These are phyloP conservation scores for Chlorella sp. DNA, from an alignment of 139 green algal genomes.

Conservation along the genomic window DNA sequence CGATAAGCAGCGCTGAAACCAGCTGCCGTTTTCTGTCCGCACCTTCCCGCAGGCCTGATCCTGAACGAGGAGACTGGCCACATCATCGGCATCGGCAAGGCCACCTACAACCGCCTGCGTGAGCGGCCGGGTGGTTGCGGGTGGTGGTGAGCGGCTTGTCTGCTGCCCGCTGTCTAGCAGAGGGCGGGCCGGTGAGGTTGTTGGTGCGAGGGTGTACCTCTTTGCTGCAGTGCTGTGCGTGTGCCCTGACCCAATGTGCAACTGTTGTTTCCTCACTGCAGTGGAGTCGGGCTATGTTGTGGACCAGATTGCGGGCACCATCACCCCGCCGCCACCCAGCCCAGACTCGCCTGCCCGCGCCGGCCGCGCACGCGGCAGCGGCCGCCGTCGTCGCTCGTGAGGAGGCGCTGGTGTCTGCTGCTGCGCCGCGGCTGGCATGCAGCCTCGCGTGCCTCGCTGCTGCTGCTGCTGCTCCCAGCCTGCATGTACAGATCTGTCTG, in stretches of 20 bases:
- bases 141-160: neutral
- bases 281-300: conserved; percentile 34
- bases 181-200: no score
- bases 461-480: no score
- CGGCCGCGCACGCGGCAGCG: neutral
- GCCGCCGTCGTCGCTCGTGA: neutral
- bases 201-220: no score
- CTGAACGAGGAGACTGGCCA: conserved; percentile 57
- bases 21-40: no score
- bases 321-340: conserved; percentile 33
- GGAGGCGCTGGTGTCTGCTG: no score
- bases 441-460: no score
- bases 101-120: conserved; percentile 64
- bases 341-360: neutral
- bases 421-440: no score
- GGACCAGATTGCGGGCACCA: conserved; percentile 35
- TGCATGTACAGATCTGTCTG: no score
- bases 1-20: no score
- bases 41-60: conserved; percentile 25
- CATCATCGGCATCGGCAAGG: conserved; percentile 63
- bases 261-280: neutral
- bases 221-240: no score
- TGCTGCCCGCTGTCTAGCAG: no score
- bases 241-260: neutral
- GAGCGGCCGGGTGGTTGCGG: no score